Evolutionary conservation across 2,329 filamentous ascomycete species (phyloP), one percentile per base, ranked within the genome.

Genomic region (Sporothrix pallida): DNA sequence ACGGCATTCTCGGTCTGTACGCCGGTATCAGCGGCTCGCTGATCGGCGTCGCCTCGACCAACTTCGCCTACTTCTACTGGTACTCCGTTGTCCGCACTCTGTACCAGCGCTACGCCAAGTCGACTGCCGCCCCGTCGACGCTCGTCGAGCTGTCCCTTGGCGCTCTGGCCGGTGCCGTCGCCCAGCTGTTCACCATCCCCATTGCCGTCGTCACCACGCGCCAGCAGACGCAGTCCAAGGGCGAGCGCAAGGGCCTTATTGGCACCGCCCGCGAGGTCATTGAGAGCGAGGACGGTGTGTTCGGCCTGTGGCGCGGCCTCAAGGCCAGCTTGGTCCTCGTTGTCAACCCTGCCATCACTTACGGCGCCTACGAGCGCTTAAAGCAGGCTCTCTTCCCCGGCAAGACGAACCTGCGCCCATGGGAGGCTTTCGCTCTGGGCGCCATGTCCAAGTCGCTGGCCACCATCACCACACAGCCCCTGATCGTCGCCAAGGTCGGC

Each of bases 51-150:
- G 95, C 94, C 1, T 98, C 95, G 37, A 98, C 95, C 71, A 99
- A 99, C 83, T 99, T 99, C 81, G 96, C 96, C 79, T 99, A 99
- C 84, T 99, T 99, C 82, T 99, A 99, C 85, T 98, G 95, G 95
- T 98, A 98, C 82, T 95, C 94, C 5, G 84, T 96, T 42, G 93
- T 98, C 46, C 90, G 96, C 76, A 90, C 90, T 17, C 83, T 97
- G 23, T 98, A 98, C 81, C 83, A 93, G 77, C 88, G 88, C 77
- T 84, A 88, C 56, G 81, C 87, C 75, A 88, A 87, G 77, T 81
- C 80, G 17, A 77, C 81, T 3, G 80, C 79, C 3, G 80, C 91
- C 37, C 93, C 94, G 1, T 91, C 93, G 23, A 98, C 95, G 0
- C 88, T 92, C 4, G 87, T 92, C 62, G 96, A 99, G 83, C 87